Conservation (phyloP, 2,329 filamentous ascomycete genomes). For the Pyricularia sp. region DNA sequence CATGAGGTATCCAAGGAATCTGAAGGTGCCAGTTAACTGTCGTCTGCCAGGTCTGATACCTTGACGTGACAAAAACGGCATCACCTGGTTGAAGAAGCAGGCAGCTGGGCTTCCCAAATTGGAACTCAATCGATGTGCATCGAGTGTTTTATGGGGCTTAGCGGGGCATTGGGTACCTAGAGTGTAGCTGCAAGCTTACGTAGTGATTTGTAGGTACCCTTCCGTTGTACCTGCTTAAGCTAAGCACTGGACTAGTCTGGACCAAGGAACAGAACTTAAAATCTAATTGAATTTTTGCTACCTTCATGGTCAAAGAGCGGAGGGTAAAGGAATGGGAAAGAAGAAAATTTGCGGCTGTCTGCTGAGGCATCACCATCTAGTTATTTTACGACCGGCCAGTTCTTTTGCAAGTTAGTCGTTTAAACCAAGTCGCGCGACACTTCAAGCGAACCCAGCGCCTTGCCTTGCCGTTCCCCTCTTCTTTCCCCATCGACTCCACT, state of each 20-base stretch:
- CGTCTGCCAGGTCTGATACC: neutral
- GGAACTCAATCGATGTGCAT: neutral
- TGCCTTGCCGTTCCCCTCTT: neutral
- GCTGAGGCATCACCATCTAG: neutral
- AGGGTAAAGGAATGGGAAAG: neutral
- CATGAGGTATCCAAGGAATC: neutral
- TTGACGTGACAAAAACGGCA: neutral
- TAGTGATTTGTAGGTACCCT: neutral
- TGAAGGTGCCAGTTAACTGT: neutral
- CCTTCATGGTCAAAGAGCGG: neutral
- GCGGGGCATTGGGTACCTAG: neutral
- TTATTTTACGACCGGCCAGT: neutral
- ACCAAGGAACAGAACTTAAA: neutral
- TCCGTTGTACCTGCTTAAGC: neutral
- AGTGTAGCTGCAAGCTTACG: neutral
- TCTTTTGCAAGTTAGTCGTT: neutral
- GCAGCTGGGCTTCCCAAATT: neutral
- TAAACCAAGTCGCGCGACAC: neutral
- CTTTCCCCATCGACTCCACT: neutral
- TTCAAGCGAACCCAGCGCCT: neutral
- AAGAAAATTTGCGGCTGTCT: neutral
- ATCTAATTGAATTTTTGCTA: neutral
- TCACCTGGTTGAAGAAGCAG: neutral
- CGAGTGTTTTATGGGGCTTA: neutral
- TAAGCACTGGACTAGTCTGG: neutral